Base-by-base conservation (phyloP, 495 filamentous ascomycete species). In the Lichina pygmaea region DNA sequence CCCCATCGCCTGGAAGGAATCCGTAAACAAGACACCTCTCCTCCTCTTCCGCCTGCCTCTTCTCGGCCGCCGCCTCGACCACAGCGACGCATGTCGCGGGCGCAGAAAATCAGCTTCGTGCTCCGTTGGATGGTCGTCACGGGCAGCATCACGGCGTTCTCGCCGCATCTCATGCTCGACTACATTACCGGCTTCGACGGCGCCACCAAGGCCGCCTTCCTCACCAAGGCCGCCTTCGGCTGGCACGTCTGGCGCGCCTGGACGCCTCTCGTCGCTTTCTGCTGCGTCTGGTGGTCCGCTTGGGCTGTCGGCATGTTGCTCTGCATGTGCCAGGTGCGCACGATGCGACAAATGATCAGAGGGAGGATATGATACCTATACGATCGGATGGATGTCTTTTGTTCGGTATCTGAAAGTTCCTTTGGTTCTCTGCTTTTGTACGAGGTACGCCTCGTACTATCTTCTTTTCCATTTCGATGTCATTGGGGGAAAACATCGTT, bases 221-320 rank as follows among this genome's bases (percentile, higher is more conserved):
- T 94, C 44, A 66, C 67, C 38, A 70, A 81, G 58, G 85, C 83
- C 12, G 80, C 79, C 3, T 82, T 86, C 51, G 89, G 81, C 0
- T 95, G 86, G 89, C 66, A 78, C 53, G 81, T 93, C 13, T 84
- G 77, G 68, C 86, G 86, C 2, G 71, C 86, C 66, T 92, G 84
- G 66, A 92, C 84, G 36, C 66, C 78, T 48, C 73, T 95, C 7
- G 75, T 95, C 36, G 75, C 24, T 24, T 24, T 95, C 13, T 97
- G 91, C 84, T 81, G 82, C 57, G 82, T 95, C 32, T 97, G 89
- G 89, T 97, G 86, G 86, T 91, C 89, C 7, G 84, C 81, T 17
- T 95, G 89, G 91, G 52, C 93, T 44, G 68, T 71, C 11, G 83
- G 70, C 16, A 24, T 24, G 24, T 24, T 24, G 24, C 24, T 24